These are phyloP conservation scores for Artemisia annua DNA, from an alignment of 129 eudicot genomes.

Conservation along the genomic window DNA sequence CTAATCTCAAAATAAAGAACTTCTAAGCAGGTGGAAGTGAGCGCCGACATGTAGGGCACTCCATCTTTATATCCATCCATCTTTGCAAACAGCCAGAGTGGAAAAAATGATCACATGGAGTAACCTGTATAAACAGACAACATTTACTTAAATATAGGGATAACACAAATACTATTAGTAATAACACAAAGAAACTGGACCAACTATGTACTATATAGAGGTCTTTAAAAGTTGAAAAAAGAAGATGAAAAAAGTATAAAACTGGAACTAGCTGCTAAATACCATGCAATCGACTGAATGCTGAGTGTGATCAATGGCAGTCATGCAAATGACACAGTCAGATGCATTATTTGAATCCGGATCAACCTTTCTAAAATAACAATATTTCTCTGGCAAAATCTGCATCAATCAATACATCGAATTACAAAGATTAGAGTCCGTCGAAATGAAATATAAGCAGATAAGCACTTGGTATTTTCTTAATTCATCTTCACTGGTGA, in stretches of 20 bases:
- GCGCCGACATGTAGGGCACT: constrained; percentile 97
- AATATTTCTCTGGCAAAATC: constrained; percentile 96
- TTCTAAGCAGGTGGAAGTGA: constrained; percentile 90
- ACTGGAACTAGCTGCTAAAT: constrained; percentile 1
- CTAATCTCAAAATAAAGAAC: constrained; percentile 15
- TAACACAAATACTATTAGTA: not conserved
- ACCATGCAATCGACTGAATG: constrained; percentile 91
- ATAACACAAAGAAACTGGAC: not conserved
- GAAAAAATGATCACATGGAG: constrained; percentile 98
- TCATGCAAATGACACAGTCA: constrained; percentile 98
- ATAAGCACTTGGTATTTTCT: not conserved
- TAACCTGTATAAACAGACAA: constrained; percentile 49
- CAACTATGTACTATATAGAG: not conserved
- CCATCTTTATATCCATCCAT: constrained; percentile 99
- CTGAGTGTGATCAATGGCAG: constrained; percentile 75
- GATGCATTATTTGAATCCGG: constrained; percentile 56
- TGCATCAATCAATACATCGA: constrained; percentile 41
- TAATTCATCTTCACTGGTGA: not conserved
- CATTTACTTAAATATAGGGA: constrained; percentile 7
- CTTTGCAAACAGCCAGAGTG: constrained; percentile 95
- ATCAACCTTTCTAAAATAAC: constrained; percentile 80
- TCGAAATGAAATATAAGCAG: not conserved
- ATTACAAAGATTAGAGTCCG: not conserved
- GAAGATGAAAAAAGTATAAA: not conserved
- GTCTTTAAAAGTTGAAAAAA: not conserved